These are phyloP conservation scores for Calocera viscosa DNA, from an alignment of 768 basidiomycete genomes.

Conservation along the genomic window DNA sequence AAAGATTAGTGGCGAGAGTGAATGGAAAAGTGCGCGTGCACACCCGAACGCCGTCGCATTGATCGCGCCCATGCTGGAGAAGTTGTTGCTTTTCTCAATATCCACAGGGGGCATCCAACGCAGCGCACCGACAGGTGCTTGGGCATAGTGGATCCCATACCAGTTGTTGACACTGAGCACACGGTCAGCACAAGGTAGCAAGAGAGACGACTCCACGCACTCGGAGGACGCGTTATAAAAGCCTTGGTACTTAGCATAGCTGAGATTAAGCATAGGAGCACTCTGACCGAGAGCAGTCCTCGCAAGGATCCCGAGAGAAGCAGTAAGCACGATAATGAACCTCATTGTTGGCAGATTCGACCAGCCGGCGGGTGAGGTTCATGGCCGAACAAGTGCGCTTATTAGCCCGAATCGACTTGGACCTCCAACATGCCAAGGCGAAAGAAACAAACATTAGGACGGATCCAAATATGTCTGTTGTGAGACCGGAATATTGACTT, in stretches of 20 bases:
- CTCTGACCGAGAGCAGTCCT: background rate
- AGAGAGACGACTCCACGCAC: background rate
- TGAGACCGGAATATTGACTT: too few relatives aligned
- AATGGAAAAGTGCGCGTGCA: background rate
- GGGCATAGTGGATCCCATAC: background rate
- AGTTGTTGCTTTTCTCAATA: background rate
- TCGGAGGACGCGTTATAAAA: background rate
- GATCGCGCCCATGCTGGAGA: background rate
- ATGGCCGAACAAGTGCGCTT: too few relatives aligned
- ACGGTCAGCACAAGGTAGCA: too few relatives aligned
- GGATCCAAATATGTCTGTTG: too few relatives aligned
- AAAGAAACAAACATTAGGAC: too few relatives aligned
- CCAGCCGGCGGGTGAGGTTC: too few relatives aligned
- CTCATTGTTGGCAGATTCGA: too few relatives aligned
- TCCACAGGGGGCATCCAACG: background rate
- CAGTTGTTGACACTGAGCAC: background rate
- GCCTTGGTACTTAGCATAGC: background rate
- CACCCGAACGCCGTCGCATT: background rate
- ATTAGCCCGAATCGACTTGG: too few relatives aligned
- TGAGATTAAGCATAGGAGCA: background rate
- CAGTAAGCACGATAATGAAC: too few relatives aligned
- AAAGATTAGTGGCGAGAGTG: background rate
- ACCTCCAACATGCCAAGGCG: too few relatives aligned
- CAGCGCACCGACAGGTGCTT: background rate
- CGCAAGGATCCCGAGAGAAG: too few relatives aligned